These are phyloP conservation scores for Mortierella claussenii DNA, from an alignment of 192 early-diverging fungal species.

Conservation along the genomic window DNA sequence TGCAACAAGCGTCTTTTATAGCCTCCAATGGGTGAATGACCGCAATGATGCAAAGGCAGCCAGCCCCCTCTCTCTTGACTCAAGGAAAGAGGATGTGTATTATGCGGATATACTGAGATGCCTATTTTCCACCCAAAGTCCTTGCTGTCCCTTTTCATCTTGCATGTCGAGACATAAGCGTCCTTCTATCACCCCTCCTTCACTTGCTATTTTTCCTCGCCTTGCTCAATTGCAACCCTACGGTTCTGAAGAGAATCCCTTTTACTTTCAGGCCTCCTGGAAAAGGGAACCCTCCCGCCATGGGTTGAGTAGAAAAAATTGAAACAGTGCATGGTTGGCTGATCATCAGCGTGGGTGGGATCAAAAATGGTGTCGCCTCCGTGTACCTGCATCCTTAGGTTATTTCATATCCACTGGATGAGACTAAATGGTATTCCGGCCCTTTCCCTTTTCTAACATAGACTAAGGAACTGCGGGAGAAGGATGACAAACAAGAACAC, in stretches of 20 bases:
- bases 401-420: too few species aligned
- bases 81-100: too few species aligned
- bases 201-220: neutral
- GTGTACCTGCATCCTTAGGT: too few species aligned
- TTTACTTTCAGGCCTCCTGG: constrained; percentile 1
- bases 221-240: neutral
- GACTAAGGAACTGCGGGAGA: neutral
- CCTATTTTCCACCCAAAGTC: too few species aligned
- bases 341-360: neutral
- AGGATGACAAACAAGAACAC: neutral
- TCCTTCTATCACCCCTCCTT: neutral
- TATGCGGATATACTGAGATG: too few species aligned
- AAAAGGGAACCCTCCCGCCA: neutral
- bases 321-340: too few species aligned
- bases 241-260: too few species aligned
- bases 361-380: neutral
- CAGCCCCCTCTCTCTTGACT: neutral
- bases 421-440: neutral
- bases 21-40: too few species aligned
- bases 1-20: neutral
- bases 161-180: too few species aligned
- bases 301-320: too few species aligned
- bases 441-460: neutral
- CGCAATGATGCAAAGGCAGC: too few species aligned
- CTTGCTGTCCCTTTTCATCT: too few species aligned